Conservation (phyloP, 192 early-diverging fungal genomes). For the Umbelopsis sp. region DNA sequence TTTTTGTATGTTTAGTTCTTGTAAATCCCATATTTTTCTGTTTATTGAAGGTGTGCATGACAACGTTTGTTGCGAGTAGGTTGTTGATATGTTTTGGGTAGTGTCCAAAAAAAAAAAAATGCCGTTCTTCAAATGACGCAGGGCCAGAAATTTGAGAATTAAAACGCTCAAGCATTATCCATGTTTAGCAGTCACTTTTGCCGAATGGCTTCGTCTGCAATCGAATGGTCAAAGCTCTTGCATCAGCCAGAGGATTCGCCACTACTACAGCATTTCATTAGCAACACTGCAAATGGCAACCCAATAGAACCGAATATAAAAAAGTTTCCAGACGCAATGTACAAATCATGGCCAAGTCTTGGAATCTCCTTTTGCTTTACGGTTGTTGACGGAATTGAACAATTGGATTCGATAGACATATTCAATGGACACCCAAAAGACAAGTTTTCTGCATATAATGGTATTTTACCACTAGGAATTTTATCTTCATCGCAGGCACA, state of each 20-base stretch:
- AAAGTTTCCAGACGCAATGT: conserved; percentile 40
- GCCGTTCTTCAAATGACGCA: too few species aligned
- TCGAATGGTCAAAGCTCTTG: background rate
- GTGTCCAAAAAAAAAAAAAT: background rate
- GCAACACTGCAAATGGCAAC: background rate
- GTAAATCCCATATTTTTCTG: too few species aligned
- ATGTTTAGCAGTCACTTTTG: background rate
- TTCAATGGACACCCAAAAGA: conserved; percentile 42
- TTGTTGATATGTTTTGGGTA: too few species aligned
- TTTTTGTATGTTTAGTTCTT: too few species aligned
- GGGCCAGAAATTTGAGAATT: too few species aligned
- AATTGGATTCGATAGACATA: conserved; percentile 45
- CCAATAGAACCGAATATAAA: conserved; percentile 33
- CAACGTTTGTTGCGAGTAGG: too few species aligned
- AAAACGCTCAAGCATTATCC: too few species aligned
- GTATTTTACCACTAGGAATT: conserved; percentile 26
- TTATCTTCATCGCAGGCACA: conserved; percentile 29
- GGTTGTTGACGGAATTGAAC: background rate
- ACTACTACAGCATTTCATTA: background rate
- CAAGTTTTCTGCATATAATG: conserved; percentile 27
- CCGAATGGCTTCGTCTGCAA: background rate
- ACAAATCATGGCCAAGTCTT: conserved; percentile 38
- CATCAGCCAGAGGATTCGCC: conserved; percentile 1
- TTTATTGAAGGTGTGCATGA: too few species aligned
- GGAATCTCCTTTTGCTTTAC: conserved; percentile 50